These are phyloP conservation scores for Daldinia caldariorum DNA, from an alignment of 495 filamentous ascomycete species.

Conservation along the genomic window DNA sequence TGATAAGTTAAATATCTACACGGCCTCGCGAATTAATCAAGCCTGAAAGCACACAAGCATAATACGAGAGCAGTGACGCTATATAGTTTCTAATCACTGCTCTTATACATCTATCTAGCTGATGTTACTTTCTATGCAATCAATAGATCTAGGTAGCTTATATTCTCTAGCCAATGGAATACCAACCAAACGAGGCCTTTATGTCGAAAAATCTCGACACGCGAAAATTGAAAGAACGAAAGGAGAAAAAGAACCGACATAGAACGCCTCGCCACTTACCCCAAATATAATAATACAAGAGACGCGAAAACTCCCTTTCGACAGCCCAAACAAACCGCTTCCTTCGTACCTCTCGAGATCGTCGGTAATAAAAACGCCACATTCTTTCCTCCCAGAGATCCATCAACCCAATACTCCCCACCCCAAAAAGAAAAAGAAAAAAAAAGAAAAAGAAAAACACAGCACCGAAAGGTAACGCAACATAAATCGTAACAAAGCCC, in stretches of 20 bases:
- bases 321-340: background rate
- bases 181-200: background rate
- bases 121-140: background rate
- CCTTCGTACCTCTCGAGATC: background rate
- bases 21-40: background rate
- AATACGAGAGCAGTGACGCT: background rate
- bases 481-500: background rate
- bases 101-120: background rate
- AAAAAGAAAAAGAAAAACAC: background rate
- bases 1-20: background rate
- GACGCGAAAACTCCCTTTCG: background rate
- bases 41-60: background rate
- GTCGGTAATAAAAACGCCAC: background rate
- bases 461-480: background rate
- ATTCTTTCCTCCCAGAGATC: background rate
- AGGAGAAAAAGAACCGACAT: background rate
- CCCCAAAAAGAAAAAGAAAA: no score
- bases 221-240: no score
- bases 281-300: conserved; percentile 1
- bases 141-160: background rate
- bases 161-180: background rate
- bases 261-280: background rate
- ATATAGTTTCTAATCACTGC: background rate
- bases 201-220: background rate
- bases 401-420: background rate